Evolutionary conservation across 2,329 filamentous ascomycete species (phyloP), one percentile per base, ranked within the genome.

Genomic region (Penicillium concentricum): DNA sequence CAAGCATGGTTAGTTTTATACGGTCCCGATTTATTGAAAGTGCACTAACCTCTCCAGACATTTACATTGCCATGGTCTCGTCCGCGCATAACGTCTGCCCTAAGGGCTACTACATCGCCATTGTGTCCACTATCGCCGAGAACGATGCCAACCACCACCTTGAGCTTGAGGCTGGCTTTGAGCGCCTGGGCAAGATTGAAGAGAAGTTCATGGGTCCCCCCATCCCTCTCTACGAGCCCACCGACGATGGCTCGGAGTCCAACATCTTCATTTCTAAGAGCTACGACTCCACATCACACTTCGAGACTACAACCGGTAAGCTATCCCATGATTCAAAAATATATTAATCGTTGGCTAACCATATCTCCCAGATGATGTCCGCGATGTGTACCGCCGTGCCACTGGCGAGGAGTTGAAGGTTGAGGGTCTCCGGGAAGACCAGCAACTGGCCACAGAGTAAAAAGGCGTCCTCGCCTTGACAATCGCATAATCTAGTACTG

Each of bases 91-190:
- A 96, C 70, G 95, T 99, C 68, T 97, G 93, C 81, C 94, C 95
- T 69, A 96, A 96, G 84, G 93, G 93, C 60, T 97, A 97, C 85
- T 99, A 95, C 82, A 91, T 99, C 68, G 94, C 94, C 69, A 99
- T 97, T 60, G 93, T 99, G 64, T 96, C 92, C 46, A 99, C 94
- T 58, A 97, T 99, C 72, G 91, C 94, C 62, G 95, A 99, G 82
- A 88, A 87, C 43, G 81, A 87, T 60, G 87, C 90, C 63, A 97
- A 99, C 84, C 92, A 96, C 79, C 94, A 99, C 78, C 82, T 97
- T 56, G 94, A 99, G 81, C 87, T 99, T 42, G 87, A 94, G 78
- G 87, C 92, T 30, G 94, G 93, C 71, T 87, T 97, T 65, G 92
- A 97, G 71, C 88, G 93, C 65, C 87, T 99, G 30, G 94, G 94